A percentile compares a stretch with the other conserved stretches of the same genome.
Conservation (phyloP, 176 grass and related monocot genomes). For the Juncus inflexus region DNA sequence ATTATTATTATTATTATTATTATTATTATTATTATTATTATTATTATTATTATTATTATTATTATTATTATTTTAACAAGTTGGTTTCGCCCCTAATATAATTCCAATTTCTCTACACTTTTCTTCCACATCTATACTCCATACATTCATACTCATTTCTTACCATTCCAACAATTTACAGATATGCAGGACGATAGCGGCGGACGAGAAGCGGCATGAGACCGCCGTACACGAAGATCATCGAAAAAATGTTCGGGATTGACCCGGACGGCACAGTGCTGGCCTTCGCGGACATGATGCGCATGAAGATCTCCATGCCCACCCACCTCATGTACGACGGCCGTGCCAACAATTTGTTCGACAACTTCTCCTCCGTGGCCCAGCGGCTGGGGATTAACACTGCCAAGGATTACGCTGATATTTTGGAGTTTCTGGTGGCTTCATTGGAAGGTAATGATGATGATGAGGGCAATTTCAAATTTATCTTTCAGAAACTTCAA, state of each 20-base stretch:
- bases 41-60: too few relatives aligned
- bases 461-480: too few relatives aligned
- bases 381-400: constrained; percentile 82
- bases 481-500: too few relatives aligned
- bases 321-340: constrained; percentile 95
- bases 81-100: too few relatives aligned
- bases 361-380: constrained; percentile 79
- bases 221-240: constrained; percentile 94
- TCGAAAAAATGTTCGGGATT: constrained; percentile 90
- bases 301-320: constrained; percentile 94
- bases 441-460: constrained; percentile 54
- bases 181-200: constrained; percentile 84
- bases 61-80: too few relatives aligned
- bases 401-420: constrained; percentile 83
- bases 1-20: too few relatives aligned
- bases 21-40: too few relatives aligned
- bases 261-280: constrained; percentile 70
- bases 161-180: constrained; percentile 11
- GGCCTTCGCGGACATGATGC: constrained; percentile 92
- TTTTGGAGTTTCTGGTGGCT: constrained; percentile 81
- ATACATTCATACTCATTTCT: too few relatives aligned
- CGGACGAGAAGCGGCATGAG: constrained; percentile 92
- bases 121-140: too few relatives aligned
- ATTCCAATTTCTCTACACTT: too few relatives aligned
- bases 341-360: constrained; percentile 70